Evolutionary conservation across 257 asterid genomes (phyloP), one percentile per base, ranked within the genome.

Genomic region (Cordia subcordata): DNA sequence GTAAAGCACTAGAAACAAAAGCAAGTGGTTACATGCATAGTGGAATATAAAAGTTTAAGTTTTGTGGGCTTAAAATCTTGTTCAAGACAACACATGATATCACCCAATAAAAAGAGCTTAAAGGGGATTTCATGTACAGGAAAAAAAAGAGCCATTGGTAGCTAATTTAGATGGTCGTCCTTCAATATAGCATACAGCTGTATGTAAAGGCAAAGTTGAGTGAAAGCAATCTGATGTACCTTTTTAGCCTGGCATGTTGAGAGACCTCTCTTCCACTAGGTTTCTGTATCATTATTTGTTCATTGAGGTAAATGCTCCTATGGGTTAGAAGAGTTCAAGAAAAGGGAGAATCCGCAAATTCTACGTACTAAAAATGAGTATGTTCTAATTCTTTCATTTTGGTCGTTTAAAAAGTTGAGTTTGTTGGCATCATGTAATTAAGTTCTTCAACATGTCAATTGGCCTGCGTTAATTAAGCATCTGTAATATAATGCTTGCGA

Each of bases 101-200:
- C 32, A 54, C 37, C 49, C 5, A 38, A 23, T 32, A 23, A 55
- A 62, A 53, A 47, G 63, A 52, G 42, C 45, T 27, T 38, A n/a
- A 22, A 32, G 54, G 22, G 57, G 38, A 53, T n/a, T n/a, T n/a
- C 27, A 13, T 32, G 11, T 10, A 44, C 20, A 58, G 47, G 13
- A 64, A 13, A 64, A 13, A 53, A 53, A 47, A 49, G 58, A 61
- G 12, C 37, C 19, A 12, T 62, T 42, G 35, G 4, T 27, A 14
- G 54, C 64, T 33, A 62, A 58, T 17, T 63, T 51, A 21, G 53
- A 39, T 55, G 67, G 44, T 44, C 46, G 61, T 61, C 79, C 82
- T 61, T 69, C 68, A 69, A 65, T 56, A 51, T 40, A 65, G 53
- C 23, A 49, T 53, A 65, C 76, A 77, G 71, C 76, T 76, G 73